Evolutionary conservation across 257 asterid genomes (phyloP).

Genomic region (Nicotiana obtusifolia): DNA sequence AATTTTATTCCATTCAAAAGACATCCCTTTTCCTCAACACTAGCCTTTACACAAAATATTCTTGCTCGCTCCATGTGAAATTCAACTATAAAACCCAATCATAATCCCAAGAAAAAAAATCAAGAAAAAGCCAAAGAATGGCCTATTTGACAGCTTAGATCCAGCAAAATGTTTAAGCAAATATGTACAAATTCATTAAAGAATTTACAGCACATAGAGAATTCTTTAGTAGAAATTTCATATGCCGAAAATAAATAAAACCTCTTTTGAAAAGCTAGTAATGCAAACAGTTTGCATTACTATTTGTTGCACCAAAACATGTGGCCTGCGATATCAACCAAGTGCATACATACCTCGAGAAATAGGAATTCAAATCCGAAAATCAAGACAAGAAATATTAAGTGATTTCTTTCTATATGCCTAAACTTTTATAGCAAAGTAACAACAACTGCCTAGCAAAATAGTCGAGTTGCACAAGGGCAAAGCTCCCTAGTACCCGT

Average conservation of each 20-base stretch:
- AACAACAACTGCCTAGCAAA: too few relatives aligned
- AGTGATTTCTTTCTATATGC: too few relatives aligned
- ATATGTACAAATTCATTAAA: background rate
- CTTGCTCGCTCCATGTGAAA: conserved; percentile 1
- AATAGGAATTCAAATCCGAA: too few relatives aligned
- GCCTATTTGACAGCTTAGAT: background rate
- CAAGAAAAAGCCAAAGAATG: background rate
- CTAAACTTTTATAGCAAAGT: too few relatives aligned
- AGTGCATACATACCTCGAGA: too few relatives aligned
- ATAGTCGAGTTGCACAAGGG: too few relatives aligned
- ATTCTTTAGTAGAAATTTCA: background rate
- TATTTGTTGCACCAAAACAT: background rate
- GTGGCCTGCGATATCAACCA: background rate
- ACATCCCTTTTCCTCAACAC: background rate
- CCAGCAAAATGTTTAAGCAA: conserved; percentile 1
- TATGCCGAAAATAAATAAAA: background rate
- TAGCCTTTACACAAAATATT: background rate
- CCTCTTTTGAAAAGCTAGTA: background rate
- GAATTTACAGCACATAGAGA: too few relatives aligned
- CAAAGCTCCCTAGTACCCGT: too few relatives aligned
- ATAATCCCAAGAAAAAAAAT: background rate
- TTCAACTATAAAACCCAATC: background rate
- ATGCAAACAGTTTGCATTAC: background rate
- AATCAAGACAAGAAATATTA: too few relatives aligned
- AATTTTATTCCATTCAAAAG: background rate